Percentiles rank a stretch among this genome's conserved stretches.
Evolutionary conservation across 257 asterid genomes (phyloP).

Genomic region (Fraxinus quadrangulata): DNA sequence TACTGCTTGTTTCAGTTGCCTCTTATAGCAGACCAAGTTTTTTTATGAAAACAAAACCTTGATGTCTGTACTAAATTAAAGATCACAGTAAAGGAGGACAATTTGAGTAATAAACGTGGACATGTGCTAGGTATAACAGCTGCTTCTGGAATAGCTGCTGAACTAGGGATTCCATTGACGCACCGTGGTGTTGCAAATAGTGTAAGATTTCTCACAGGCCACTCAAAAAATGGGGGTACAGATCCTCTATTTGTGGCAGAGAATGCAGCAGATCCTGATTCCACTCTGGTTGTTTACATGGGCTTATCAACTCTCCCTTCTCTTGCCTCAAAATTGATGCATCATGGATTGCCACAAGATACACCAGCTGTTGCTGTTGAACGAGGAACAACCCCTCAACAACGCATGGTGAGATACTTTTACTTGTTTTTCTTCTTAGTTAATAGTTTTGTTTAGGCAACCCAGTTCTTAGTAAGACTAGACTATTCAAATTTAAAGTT

Average conservation of each 20-base stretch:
- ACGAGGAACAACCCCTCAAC: constrained; percentile 97
- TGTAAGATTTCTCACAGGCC: constrained; percentile 89
- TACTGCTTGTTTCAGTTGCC: neutral
- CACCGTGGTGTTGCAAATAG: constrained; percentile 94
- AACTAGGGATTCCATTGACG: constrained; percentile 89
- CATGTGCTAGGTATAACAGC: constrained; percentile 81
- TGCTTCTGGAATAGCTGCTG: constrained; percentile 98
- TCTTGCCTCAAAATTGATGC: constrained; percentile 71
- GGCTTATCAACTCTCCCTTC: constrained; percentile 93
- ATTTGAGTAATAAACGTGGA: constrained; percentile 11
- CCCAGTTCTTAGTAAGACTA: neutral
- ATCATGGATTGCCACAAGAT: constrained; percentile 74
- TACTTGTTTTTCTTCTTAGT: neutral
- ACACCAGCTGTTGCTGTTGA: constrained; percentile 95
- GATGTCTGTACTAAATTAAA: neutral
- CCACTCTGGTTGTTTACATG: constrained; percentile 89
- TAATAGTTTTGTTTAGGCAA: neutral
- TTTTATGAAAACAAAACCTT: neutral
- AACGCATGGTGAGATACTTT: constrained; percentile 50
- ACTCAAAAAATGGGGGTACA: constrained; percentile 90
- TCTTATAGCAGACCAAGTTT: neutral
- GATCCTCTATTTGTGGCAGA: constrained; percentile 90
- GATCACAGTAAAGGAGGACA: neutral
- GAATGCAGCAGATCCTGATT: constrained; percentile 88
- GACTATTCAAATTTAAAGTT: neutral